Evolutionary conservation across 208 protist species (phyloP).

Genomic region (Leishmania aethiopica): DNA sequence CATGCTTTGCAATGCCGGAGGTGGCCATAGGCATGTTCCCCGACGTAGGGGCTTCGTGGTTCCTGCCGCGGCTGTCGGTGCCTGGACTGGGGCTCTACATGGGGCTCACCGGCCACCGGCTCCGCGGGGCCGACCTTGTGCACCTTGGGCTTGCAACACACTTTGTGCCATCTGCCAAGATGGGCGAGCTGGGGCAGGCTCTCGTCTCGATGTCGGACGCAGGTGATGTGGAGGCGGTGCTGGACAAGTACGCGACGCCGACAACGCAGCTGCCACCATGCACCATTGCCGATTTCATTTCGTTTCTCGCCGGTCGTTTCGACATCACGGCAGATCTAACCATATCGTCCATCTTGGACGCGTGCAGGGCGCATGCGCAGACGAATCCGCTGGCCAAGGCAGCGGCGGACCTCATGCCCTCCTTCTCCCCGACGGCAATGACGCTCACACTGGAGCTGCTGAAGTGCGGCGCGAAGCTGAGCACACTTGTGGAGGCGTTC

Average conservation of each 20-base stretch:
- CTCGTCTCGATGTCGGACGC: slow-evolving; percentile 46
- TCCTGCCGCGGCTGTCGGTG: slow-evolving; percentile 57
- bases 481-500: slow-evolving; percentile 54
- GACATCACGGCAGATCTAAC: slow-evolving; percentile 32
- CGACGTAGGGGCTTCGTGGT: slow-evolving; percentile 80
- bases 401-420: slow-evolving; percentile 31
- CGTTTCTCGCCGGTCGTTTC: slow-evolving; percentile 44
- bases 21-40: slow-evolving; percentile 80
- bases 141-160: slow-evolving; percentile 83
- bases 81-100: slow-evolving; percentile 73
- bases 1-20: slow-evolving; percentile 89
- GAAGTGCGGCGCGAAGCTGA: slow-evolving; percentile 37
- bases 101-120: slow-evolving; percentile 67
- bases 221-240: slow-evolving; percentile 37
- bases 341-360: slow-evolving; percentile 51
- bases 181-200: slow-evolving; percentile 55
- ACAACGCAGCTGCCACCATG: slow-evolving; percentile 45
- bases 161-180: slow-evolving; percentile 58
- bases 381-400: slow-evolving; percentile 35
- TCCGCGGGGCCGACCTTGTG: slow-evolving; percentile 75
- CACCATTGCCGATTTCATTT: slow-evolving; percentile 37
- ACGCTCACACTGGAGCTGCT: slow-evolving; percentile 61
- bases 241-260: slow-evolving; percentile 42
- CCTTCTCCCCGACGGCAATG: slow-evolving; percentile 65
- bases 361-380: slow-evolving; percentile 30